phyloP scores from a whole-genome alignment of 345 rosid species.

The Camelina neglecta region DNA sequence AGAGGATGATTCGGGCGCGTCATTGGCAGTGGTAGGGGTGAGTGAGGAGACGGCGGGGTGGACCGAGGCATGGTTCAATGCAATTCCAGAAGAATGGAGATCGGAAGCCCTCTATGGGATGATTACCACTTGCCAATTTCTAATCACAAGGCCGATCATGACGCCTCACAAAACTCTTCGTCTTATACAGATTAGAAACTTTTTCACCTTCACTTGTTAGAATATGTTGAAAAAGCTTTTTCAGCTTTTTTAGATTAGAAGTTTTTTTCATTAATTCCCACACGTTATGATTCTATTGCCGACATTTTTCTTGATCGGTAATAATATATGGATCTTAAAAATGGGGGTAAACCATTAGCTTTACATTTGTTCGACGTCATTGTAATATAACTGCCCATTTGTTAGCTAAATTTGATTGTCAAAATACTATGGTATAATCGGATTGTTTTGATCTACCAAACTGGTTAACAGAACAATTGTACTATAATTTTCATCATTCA shows the following conservation, averaged over 20 bases:
- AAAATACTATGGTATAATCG: too few species aligned
- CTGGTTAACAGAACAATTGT: too few species aligned
- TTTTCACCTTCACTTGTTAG: background rate
- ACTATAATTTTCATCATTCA: too few species aligned
- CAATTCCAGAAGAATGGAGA: constrained; percentile 85
- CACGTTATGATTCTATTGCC: constrained; percentile 12
- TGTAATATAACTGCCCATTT: too few species aligned
- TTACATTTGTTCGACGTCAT: too few species aligned
- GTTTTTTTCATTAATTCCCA: background rate
- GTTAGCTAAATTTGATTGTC: too few species aligned
- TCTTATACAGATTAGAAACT: constrained; percentile 3
- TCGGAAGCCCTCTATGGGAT: constrained; percentile 97
- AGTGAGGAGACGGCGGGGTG: constrained; percentile 53
- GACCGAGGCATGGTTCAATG: constrained; percentile 84
- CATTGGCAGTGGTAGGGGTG: constrained; percentile 41
- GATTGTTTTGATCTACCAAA: too few species aligned
- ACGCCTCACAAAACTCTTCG: constrained; percentile 41
- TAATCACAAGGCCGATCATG: constrained; percentile 47
- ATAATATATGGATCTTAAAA: background rate
- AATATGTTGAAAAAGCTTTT: background rate
- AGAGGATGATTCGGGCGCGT: constrained; percentile 38
- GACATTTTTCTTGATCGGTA: constrained; percentile 21
- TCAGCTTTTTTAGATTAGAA: background rate
- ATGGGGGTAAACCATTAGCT: background rate
- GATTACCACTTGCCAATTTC: constrained; percentile 64